A percentile compares a stretch with the other conserved stretches of the same genome.
Evolutionary conservation across 129 eudicot species (phyloP).

Genomic region (Gnaphalium uliginosum): DNA sequence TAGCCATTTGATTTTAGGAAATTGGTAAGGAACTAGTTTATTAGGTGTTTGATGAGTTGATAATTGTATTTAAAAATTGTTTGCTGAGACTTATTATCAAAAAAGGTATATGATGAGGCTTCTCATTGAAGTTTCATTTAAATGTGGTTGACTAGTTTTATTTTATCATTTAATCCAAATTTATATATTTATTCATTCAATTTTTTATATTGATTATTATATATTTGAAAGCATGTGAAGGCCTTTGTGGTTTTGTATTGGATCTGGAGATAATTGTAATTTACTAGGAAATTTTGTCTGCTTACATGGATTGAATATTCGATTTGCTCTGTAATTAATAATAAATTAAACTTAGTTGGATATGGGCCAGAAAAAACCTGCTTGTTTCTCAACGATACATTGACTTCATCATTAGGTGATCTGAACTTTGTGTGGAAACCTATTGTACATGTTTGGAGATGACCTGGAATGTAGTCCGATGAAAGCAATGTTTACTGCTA

Average conservation of each 20-base stretch:
- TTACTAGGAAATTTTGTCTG: constrained; percentile 28
- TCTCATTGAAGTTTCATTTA: constrained; percentile 29
- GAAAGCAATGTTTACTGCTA: background rate
- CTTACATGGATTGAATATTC: constrained; percentile 25
- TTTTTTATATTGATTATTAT: background rate
- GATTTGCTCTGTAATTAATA: constrained; percentile 8
- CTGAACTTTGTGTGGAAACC: constrained; percentile 2
- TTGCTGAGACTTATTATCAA: constrained; percentile 17
- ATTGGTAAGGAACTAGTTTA: constrained; percentile 7
- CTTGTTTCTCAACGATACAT: background rate
- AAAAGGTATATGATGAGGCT: constrained; percentile 27
- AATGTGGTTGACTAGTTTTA: constrained; percentile 25
- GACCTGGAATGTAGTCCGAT: background rate
- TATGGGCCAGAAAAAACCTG: constrained; percentile 23
- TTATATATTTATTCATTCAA: constrained; percentile 16
- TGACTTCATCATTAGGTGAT: constrained; percentile 14
- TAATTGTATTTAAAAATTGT: constrained; percentile 13
- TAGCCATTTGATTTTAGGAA: constrained; percentile 11
- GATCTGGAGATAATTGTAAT: constrained; percentile 28
- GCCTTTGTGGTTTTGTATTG: constrained; percentile 34
- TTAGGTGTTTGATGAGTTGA: constrained; percentile 37
- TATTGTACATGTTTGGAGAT: constrained; percentile 7
- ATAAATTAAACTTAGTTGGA: constrained; percentile 23
- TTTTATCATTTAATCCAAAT: background rate
- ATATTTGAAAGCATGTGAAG: constrained; percentile 29